A percentile compares a stretch with the other conserved stretches of the same genome.
Evolutionary conservation across 2,329 filamentous ascomycete species (phyloP).

Genomic region (Alternaria metachromatica): DNA sequence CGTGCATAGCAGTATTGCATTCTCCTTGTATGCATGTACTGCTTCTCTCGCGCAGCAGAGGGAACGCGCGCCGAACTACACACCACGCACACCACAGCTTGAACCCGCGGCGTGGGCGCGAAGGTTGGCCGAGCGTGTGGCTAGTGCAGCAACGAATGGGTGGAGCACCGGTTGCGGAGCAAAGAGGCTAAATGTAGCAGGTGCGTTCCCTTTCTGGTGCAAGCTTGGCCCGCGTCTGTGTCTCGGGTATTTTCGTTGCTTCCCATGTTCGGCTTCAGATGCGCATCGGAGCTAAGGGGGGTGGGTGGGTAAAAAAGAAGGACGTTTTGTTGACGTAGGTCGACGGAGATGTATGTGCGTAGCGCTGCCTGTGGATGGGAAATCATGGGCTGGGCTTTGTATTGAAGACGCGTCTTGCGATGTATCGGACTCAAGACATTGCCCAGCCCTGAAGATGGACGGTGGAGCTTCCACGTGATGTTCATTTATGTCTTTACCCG

Average conservation of each 20-base stretch:
- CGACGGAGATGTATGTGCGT: background rate
- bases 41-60: background rate
- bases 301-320: background rate
- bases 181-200: conserved; percentile 5
- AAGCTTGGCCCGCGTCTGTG: background rate
- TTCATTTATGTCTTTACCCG: background rate
- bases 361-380: background rate
- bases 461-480: background rate
- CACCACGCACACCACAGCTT: background rate
- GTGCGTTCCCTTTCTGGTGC: background rate
- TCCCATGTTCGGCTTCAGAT: background rate
- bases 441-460: background rate
- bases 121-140: background rate
- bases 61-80: background rate
- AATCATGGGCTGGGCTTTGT: background rate
- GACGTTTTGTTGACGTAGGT: background rate
- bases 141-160: background rate
- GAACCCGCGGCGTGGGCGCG: background rate
- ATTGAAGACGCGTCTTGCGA: background rate
- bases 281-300: background rate
- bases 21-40: background rate
- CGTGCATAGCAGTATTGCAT: background rate
- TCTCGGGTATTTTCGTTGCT: conserved; percentile 4
- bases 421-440: background rate
- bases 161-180: background rate